Conservation (phyloP, 2,329 filamentous ascomycete genomes). For the Pyrenochaeta sp. region DNA sequence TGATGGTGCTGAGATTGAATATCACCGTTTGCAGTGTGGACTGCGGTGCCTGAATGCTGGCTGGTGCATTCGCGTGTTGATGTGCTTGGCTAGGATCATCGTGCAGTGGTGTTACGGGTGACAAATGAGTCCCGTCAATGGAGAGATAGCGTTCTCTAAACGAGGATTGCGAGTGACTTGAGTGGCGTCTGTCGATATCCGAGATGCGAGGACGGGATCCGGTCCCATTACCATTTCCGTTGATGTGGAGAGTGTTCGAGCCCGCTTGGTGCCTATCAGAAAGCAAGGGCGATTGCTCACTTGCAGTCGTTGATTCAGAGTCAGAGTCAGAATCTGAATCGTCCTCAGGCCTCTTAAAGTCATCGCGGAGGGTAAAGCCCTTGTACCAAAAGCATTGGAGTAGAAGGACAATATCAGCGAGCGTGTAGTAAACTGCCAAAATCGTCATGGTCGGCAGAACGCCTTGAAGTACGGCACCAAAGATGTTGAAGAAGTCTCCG, state of each 20-base stretch:
- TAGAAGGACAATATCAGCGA: constrained; percentile 88
- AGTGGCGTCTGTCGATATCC: constrained; percentile 42
- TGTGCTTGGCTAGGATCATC: constrained; percentile 31
- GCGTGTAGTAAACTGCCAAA: constrained; percentile 90
- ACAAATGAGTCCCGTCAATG: constrained; percentile 73
- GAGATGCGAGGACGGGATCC: constrained; percentile 44
- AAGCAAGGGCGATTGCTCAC: constrained; percentile 46
- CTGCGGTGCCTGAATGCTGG: constrained; percentile 49
- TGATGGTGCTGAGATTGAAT: constrained; percentile 77
- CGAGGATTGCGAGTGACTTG: constrained; percentile 41
- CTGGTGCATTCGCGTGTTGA: constrained; percentile 47
- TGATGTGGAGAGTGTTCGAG: constrained; percentile 23
- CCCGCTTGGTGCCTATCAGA: constrained; percentile 35
- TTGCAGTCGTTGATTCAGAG: constrained; percentile 42
- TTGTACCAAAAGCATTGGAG: constrained; percentile 95
- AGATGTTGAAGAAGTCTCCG: constrained; percentile 95
- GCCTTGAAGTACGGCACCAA: constrained; percentile 88
- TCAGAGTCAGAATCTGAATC: constrained; percentile 29
- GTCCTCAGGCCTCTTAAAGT: constrained; percentile 32
- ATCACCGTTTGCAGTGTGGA: constrained; percentile 63
- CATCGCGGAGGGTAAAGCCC: constrained; percentile 66
- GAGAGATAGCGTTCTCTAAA: constrained; percentile 60
- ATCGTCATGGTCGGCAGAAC: constrained; percentile 96
- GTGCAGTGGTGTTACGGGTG: constrained; percentile 82
- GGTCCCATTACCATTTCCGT: constrained; percentile 27